Evolutionary conservation across 73 alveolate genomes (phyloP).

Genomic region (Tetrahymena elliotti): DNA sequence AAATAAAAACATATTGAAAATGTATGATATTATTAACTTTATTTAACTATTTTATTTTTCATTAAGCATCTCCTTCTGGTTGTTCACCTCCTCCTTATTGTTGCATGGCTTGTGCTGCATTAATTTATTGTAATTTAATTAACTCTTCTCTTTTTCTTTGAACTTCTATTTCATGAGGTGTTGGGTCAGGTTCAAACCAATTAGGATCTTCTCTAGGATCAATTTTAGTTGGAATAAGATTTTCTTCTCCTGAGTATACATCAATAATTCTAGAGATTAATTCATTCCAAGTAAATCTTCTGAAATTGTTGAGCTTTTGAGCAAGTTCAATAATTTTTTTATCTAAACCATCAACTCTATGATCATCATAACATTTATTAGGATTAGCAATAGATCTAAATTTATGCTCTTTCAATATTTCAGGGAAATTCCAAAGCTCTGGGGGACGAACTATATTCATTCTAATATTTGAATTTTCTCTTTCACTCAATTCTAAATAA

Average conservation of each 20-base stretch:
- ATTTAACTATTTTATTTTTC: neutral
- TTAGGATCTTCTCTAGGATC: neutral
- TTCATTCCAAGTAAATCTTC: constrained; percentile 26
- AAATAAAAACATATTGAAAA: too few species aligned
- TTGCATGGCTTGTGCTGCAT: neutral
- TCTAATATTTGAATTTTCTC: constrained; percentile 12
- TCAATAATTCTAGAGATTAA: constrained; percentile 22
- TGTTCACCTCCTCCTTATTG: neutral
- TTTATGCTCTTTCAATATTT: constrained; percentile 20
- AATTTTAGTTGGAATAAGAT: neutral
- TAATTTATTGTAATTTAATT: neutral
- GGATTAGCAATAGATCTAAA: constrained; percentile 45
- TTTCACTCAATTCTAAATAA: constrained; percentile 22
- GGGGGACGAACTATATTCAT: constrained; percentile 36
- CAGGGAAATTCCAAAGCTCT: constrained; percentile 40
- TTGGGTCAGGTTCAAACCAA: neutral
- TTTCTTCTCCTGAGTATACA: neutral
- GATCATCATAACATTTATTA: constrained; percentile 36
- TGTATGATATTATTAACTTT: too few species aligned
- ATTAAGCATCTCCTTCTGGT: neutral
- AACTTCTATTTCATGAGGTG: neutral
- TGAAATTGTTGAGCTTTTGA: neutral
- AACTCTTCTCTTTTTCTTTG: neutral
- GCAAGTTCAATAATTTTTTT: constrained; percentile 11
- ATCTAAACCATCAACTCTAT: constrained; percentile 27